These are phyloP conservation scores for Plectosphaerella cucumerina DNA, from an alignment of 2,329 filamentous ascomycete species.

Conservation along the genomic window DNA sequence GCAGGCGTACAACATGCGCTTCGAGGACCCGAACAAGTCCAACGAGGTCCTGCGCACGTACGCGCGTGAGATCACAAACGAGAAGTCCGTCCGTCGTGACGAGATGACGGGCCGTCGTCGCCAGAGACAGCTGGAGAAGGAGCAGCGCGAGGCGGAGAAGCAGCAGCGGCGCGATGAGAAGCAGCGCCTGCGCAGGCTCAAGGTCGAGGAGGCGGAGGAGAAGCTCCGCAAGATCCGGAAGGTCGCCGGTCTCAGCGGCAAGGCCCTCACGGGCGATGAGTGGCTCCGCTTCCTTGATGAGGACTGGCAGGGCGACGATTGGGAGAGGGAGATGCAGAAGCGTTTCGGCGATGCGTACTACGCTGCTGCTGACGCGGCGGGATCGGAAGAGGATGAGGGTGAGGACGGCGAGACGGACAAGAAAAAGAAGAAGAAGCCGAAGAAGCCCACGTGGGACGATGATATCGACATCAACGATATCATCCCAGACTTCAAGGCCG, in stretches of 20 bases:
- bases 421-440: constrained; percentile 60
- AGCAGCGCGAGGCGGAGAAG: constrained; percentile 75
- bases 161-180: constrained; percentile 73
- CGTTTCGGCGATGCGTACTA: constrained; percentile 92
- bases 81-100: constrained; percentile 81
- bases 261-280: constrained; percentile 66
- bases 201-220: constrained; percentile 83
- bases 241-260: constrained; percentile 73
- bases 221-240: constrained; percentile 87
- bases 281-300: constrained; percentile 83
- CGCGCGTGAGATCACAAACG: constrained; percentile 77
- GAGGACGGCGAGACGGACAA: constrained; percentile 43
- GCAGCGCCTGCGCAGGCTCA: constrained; percentile 77
- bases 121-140: constrained; percentile 71
- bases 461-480: constrained; percentile 97
- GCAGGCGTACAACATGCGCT: constrained; percentile 90
- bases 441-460: constrained; percentile 91
- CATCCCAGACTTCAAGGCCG: constrained; percentile 78
- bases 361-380: constrained; percentile 62
- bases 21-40: constrained; percentile 83
- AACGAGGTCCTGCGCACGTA: constrained; percentile 88
- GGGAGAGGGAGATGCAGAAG: constrained; percentile 87
- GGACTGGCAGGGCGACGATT: constrained; percentile 82
- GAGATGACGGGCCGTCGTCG: constrained; percentile 74
- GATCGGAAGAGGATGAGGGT: constrained; percentile 59